Percentiles rank a stretch among this genome's conserved stretches.
phyloP scores from a whole-genome alignment of 345 rosid genomes.

The Brassica carinata region DNA sequence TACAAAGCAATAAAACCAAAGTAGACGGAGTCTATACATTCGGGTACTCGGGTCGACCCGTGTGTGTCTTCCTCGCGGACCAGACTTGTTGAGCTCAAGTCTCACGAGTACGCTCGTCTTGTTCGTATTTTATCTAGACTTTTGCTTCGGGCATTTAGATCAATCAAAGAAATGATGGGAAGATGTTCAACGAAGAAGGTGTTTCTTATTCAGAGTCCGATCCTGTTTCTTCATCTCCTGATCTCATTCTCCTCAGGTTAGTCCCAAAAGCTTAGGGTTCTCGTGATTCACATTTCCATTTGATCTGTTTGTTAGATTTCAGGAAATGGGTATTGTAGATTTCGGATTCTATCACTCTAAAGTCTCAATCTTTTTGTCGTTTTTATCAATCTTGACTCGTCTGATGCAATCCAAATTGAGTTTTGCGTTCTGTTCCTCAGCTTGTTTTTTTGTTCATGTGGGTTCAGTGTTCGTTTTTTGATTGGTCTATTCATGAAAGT shows the following conservation, averaged over 20 bases:
- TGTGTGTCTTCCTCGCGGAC: not conserved
- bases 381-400: conserved; percentile 2
- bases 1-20: not conserved
- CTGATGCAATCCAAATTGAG: not conserved
- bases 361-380: conserved; percentile 5
- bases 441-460: not conserved
- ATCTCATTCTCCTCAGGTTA: conserved; percentile 39
- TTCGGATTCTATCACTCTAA: not conserved
- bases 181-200: conserved; percentile 26
- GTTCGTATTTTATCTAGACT: not conserved
- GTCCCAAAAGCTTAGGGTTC: conserved; percentile 23
- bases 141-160: conserved; percentile 17
- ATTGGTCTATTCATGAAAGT: conserved; percentile 1
- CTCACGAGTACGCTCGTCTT: conserved; percentile 27
- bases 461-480: conserved; percentile 1
- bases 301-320: conserved; percentile 26
- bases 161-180: conserved; percentile 30
- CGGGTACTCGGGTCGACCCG: conserved; percentile 37
- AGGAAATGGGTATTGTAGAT: not conserved
- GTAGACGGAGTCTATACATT: conserved; percentile 8
- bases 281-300: not conserved
- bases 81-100: conserved; percentile 32
- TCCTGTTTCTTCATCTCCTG: conserved; percentile 39
- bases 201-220: conserved; percentile 36
- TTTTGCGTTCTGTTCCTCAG: conserved; percentile 14